Evolutionary conservation across 108 stramenopile species (phyloP).

Genomic region (Craspedostauros australis): DNA sequence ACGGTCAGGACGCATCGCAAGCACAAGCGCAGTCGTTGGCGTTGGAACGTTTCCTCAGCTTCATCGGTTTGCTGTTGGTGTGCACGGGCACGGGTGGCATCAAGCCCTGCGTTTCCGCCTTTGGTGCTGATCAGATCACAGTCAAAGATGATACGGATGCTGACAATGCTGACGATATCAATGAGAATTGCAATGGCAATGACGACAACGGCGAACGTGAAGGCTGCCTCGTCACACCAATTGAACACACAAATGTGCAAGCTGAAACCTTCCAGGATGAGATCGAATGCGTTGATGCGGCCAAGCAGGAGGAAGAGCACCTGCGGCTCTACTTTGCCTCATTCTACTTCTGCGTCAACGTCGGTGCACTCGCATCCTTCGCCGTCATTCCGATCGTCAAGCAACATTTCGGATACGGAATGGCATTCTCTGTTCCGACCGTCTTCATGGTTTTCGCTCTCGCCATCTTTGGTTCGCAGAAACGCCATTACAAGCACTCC

Average conservation of each 20-base stretch:
- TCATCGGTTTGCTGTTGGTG: slow-evolving; percentile 40
- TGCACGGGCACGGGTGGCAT: slow-evolving; percentile 73
- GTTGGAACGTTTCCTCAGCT: slow-evolving; percentile 11
- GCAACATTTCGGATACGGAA: slow-evolving; percentile 38
- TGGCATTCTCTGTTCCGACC: slow-evolving; percentile 47
- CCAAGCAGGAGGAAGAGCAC: slow-evolving; percentile 13
- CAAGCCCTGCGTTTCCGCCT: slow-evolving; percentile 67
- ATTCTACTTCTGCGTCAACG: slow-evolving; percentile 67
- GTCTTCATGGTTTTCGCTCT: slow-evolving; percentile 42
- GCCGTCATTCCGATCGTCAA: slow-evolving; percentile 36
- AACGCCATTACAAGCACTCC: slow-evolving; percentile 24
- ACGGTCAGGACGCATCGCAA: neutral
- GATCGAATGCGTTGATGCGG: no score
- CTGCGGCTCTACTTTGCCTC: slow-evolving; percentile 46
- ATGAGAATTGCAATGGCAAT: no score
- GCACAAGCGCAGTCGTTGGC: neutral
- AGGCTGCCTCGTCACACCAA: neutral
- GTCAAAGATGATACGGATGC: no score
- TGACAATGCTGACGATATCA: no score
- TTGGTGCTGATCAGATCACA: slow-evolving; percentile 63
- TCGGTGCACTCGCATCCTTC: slow-evolving; percentile 48
- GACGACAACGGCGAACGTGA: neutral
- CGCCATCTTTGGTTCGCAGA: slow-evolving; percentile 28
- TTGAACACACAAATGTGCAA: no score
- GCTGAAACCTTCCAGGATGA: no score